phyloP scores from a whole-genome alignment of 2,329 filamentous ascomycete genomes.

The Alternaria gansuensis region DNA sequence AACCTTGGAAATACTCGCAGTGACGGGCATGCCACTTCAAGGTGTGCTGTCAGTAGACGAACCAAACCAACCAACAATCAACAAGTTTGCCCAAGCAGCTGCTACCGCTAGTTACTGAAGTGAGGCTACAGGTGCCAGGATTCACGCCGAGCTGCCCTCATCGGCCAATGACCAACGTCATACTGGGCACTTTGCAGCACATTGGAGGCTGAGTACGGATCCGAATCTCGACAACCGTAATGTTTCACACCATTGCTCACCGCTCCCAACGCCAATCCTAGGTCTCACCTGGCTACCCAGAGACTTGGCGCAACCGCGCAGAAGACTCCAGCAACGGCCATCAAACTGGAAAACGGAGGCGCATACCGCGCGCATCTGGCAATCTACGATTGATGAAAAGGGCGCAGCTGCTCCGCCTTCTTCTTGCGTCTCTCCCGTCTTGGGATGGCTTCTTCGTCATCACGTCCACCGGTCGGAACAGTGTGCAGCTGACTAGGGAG shows the following conservation, averaged over 20 bases:
- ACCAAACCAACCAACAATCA: background rate
- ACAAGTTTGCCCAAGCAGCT: background rate
- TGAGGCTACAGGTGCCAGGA: constrained; percentile 28
- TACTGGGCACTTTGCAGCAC: constrained; percentile 6
- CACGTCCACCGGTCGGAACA: constrained; percentile 36
- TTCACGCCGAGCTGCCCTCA: constrained; percentile 10
- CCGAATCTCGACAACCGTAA: constrained; percentile 23
- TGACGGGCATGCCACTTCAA: background rate
- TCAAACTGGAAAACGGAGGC: constrained; percentile 2
- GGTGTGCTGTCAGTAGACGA: background rate
- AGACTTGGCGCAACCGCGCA: constrained; percentile 1
- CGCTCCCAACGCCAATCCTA: constrained; percentile 9
- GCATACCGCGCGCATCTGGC: constrained; percentile 17
- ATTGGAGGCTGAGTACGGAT: constrained; percentile 19
- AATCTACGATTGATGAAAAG: constrained; percentile 31
- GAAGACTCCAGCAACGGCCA: background rate
- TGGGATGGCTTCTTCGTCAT: constrained; percentile 37
- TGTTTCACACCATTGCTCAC: constrained; percentile 14
- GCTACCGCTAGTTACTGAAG: constrained; percentile 5
- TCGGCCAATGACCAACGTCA: constrained; percentile 21
- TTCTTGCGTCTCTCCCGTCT: constrained; percentile 33
- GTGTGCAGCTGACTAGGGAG: constrained; percentile 34
- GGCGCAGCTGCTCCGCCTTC: constrained; percentile 43
- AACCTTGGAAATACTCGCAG: constrained; percentile 2
- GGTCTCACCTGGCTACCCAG: background rate